Evolutionary conservation across 106 monocot species (phyloP).

Genomic region (Cymbidium sinense): DNA sequence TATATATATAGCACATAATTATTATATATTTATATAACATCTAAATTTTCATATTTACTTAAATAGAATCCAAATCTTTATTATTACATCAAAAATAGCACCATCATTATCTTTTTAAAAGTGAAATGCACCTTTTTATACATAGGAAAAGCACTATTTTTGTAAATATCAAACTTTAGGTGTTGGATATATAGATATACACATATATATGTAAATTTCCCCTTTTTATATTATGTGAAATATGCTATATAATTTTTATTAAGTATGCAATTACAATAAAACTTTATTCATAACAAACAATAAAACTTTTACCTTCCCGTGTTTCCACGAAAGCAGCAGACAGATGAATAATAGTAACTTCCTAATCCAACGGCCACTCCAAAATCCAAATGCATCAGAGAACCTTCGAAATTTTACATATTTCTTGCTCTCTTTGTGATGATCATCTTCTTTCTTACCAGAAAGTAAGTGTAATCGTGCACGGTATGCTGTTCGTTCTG

Average conservation of each 20-base stretch:
- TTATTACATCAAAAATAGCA: no score
- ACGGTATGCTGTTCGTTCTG: constrained; percentile 54
- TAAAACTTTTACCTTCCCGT: constrained; percentile 49
- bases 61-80: no score
- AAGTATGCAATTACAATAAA: background rate
- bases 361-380: constrained; percentile 48
- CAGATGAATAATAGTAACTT: constrained; percentile 55
- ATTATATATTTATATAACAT: no score
- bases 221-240: background rate
- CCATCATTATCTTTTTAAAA: no score
- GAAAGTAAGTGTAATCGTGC: constrained; percentile 41
- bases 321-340: constrained; percentile 61
- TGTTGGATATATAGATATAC: no score
- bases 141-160: no score
- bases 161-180: no score
- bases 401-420: background rate
- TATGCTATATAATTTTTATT: background rate
- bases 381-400: constrained; percentile 13
- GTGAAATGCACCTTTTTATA: no score
- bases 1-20: no score
- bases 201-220: no score
- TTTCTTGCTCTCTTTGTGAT: constrained; percentile 15
- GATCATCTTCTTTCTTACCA: constrained; percentile 77
- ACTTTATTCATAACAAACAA: background rate
- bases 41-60: no score